These are phyloP conservation scores for Hypoxylon sp. DNA, from an alignment of 2,329 filamentous ascomycete species.

Conservation along the genomic window DNA sequence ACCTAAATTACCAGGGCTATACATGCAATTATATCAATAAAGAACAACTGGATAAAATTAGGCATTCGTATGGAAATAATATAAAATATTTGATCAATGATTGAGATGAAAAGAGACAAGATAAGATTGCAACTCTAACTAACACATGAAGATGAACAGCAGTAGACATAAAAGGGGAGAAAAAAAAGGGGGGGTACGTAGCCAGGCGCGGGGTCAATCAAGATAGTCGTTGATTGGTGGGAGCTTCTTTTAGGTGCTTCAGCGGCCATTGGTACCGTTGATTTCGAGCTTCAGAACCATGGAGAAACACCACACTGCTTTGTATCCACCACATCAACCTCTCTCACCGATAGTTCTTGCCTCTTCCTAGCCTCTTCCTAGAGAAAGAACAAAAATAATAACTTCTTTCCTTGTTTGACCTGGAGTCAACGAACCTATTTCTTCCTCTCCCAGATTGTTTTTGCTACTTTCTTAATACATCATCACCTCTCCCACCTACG, in stretches of 20 bases:
- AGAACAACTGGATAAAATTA: too few relatives aligned
- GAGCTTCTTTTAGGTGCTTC: conserved; percentile 33
- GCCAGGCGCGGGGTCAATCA: conserved; percentile 32
- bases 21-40: too few relatives aligned
- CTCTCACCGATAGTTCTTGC: conserved; percentile 47
- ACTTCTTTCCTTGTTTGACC: conserved; percentile 34
- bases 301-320: conserved; percentile 28
- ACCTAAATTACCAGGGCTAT: too few relatives aligned
- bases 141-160: neutral
- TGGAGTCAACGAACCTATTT: conserved; percentile 33
- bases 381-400: too few relatives aligned
- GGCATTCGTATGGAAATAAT: too few relatives aligned
- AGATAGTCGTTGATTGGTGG: conserved; percentile 26
- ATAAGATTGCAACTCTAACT: neutral
- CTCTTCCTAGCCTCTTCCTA: conserved; percentile 22
- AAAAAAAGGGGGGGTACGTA: conserved; percentile 17
- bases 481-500: conserved; percentile 36
- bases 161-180: conserved; percentile 10
- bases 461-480: conserved; percentile 12
- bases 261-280: conserved; percentile 2
- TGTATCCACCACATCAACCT: conserved; percentile 40
- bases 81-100: too few relatives aligned
- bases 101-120: neutral
- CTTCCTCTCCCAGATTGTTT: conserved; percentile 16
- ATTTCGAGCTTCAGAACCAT: conserved; percentile 42